phyloP scores from a whole-genome alignment of 1,284 basidiomycete species.

The Microbotryum lychnidis-dioicae region DNA sequence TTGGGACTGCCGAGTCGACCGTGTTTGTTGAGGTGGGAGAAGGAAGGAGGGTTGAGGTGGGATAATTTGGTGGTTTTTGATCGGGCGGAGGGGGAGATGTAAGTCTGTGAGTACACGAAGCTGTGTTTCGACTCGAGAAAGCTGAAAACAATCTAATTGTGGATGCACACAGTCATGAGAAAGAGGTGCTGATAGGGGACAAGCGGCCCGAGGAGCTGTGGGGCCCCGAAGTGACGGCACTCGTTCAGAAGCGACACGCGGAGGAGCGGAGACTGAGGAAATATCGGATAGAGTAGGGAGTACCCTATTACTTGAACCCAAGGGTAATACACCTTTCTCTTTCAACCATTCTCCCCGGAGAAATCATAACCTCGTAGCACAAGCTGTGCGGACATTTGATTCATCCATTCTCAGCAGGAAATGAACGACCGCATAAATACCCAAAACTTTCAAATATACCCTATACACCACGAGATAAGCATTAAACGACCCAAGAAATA shows the following conservation, averaged over 20 bases:
- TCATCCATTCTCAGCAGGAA: too few species aligned
- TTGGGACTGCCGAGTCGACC: constrained; percentile 62
- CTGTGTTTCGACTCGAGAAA: too few species aligned
- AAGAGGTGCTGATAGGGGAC: constrained; percentile 26
- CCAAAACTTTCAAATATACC: too few species aligned
- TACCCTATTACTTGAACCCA: too few species aligned
- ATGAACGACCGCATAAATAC: too few species aligned
- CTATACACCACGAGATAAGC: too few species aligned
- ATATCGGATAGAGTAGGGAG: constrained; percentile 10
- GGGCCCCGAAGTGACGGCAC: constrained; percentile 29
- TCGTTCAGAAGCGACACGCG: constrained; percentile 26
- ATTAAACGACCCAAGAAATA: too few species aligned
- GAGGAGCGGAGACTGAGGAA: constrained; percentile 27
- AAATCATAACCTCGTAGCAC: too few species aligned
- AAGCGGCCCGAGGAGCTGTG: constrained; percentile 31
- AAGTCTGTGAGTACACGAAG: background rate
- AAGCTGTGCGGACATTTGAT: too few species aligned
- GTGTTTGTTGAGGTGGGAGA: constrained; percentile 71
- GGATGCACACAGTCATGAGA: constrained; percentile 26
- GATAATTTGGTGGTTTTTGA: constrained; percentile 79
- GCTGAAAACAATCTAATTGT: too few species aligned
- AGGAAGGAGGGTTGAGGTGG: constrained; percentile 51
- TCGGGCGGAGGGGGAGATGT: constrained; percentile 56
- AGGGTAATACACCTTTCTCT: too few species aligned
- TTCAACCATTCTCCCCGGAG: too few species aligned